Conservation (phyloP, 495 filamentous ascomycete species). For the Xylaria nigripes region DNA sequence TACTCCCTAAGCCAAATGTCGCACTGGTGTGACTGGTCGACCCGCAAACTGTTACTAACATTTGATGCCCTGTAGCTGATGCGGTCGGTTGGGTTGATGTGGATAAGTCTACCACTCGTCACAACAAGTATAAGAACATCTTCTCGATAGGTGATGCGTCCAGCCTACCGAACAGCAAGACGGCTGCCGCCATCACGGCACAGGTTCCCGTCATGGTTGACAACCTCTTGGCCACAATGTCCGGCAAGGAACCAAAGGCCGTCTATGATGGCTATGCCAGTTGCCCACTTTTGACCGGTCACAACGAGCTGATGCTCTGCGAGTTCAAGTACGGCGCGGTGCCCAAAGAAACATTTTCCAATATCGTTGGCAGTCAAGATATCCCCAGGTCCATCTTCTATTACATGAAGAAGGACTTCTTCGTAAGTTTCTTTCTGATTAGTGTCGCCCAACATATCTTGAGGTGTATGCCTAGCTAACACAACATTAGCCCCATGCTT, state of each 20-base stretch:
- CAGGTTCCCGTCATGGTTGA: conserved; percentile 53
- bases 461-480: background rate
- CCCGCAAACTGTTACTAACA: conserved; percentile 4
- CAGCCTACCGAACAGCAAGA: conserved; percentile 60
- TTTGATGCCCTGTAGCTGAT: conserved; percentile 34
- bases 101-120: conserved; percentile 49
- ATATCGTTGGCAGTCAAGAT: conserved; percentile 50
- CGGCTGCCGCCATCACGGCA: conserved; percentile 56
- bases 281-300: conserved; percentile 58
- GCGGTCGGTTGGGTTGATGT: conserved; percentile 58
- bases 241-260: conserved; percentile 45
- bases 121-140: conserved; percentile 55
- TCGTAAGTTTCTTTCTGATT: conserved; percentile 30
- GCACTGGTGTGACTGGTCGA: background rate
- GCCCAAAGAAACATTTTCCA: conserved; percentile 60
- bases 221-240: conserved; percentile 45
- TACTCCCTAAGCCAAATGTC: background rate
- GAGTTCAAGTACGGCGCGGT: conserved; percentile 68
- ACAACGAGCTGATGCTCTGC: conserved; percentile 58
- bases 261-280: conserved; percentile 62
- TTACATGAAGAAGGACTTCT: conserved; percentile 64
- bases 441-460: background rate
- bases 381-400: conserved; percentile 50
- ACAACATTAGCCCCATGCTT: conserved; percentile 16
- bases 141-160: conserved; percentile 65